Conservation (phyloP, 768 basidiomycete genomes). For the Gloeopeniophorella convolvens region DNA sequence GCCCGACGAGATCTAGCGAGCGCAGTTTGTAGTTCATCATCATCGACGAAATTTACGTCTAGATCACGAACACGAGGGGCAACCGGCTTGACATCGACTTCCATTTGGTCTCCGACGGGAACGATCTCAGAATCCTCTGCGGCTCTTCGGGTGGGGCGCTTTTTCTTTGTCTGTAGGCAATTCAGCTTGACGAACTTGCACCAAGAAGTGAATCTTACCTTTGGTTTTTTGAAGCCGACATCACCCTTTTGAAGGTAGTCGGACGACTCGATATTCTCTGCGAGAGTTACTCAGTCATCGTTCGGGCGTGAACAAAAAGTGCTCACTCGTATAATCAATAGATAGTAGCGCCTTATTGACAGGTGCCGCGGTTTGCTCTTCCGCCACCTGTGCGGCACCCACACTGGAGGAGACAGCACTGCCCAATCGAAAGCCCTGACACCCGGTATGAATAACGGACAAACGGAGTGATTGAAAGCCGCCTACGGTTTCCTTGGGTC, state of each 20-base stretch:
- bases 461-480: neutral
- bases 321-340: slow-evolving; percentile 88
- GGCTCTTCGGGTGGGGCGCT: slow-evolving; percentile 64
- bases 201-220: slow-evolving; percentile 39
- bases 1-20: slow-evolving; percentile 80
- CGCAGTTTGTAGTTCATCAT: slow-evolving; percentile 95
- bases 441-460: neutral
- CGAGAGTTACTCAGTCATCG: slow-evolving; percentile 18
- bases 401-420: slow-evolving; percentile 38
- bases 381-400: slow-evolving; percentile 36
- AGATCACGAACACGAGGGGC: slow-evolving; percentile 64
- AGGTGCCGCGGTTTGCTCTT: slow-evolving; percentile 46
- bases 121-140: slow-evolving; percentile 46
- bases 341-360: slow-evolving; percentile 78
- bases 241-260: slow-evolving; percentile 93
- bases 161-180: slow-evolving; percentile 78
- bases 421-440: slow-evolving; percentile 84
- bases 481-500: slow-evolving; percentile 60
- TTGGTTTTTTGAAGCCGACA: slow-evolving; percentile 90
- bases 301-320: no score
- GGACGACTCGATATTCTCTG: slow-evolving; percentile 79
- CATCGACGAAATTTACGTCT: slow-evolving; percentile 90
- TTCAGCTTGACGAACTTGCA: neutral
- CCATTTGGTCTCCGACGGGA: slow-evolving; percentile 55
- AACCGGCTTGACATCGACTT: slow-evolving; percentile 71